Evolutionary conservation across 495 filamentous ascomycete species (phyloP), one percentile per base, ranked within the genome.

Genomic region (Sphaerosporella brunnea): DNA sequence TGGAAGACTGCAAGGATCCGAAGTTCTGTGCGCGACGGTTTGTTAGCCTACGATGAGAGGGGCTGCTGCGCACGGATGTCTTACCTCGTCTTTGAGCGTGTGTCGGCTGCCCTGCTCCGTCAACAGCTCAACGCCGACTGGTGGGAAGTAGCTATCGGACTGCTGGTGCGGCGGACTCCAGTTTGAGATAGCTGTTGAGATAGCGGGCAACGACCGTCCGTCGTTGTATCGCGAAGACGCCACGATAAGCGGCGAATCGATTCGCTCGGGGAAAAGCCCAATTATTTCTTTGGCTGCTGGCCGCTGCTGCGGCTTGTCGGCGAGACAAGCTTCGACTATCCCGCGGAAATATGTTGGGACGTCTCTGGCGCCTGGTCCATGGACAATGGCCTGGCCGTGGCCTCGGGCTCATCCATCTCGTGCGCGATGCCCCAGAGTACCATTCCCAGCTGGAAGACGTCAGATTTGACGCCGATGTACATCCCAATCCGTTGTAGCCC

Each of bases 401-500:
- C 69, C 60, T 97, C 90, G 3, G 90, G 90, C 54, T 97, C 90
- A 54, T 95, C 90, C 32, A 84, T 73, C 51, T 83, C 73, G 52
- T 77, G 82, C 2, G 84, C 87, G 28, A 97, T 66, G 5, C 84
- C 86, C 85, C 88, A 97, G 2, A 97, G 69, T 1, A 93, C 88
- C 92, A 97, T 97, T 21, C 90, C 90, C 2, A 96, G 69, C 57
- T 97, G 90, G 57, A 78, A 97, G 1, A 96, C 68, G 63, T 97
- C 90, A 0, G 87, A 93, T 63, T 96, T 97, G 64, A 95, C 84
- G 3, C 90, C 90, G 61, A 97, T 96, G 60, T 93, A 94, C 83
- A 97, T 95, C 23, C 84, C 82, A 23, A 97, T 90, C 21, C 86
- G 73, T 60, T 95, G 90, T 47, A 84, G 84, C 65, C 80, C 87